Evolutionary conservation across 768 basidiomycete species (phyloP).

Genomic region (Trametes cingulata): DNA sequence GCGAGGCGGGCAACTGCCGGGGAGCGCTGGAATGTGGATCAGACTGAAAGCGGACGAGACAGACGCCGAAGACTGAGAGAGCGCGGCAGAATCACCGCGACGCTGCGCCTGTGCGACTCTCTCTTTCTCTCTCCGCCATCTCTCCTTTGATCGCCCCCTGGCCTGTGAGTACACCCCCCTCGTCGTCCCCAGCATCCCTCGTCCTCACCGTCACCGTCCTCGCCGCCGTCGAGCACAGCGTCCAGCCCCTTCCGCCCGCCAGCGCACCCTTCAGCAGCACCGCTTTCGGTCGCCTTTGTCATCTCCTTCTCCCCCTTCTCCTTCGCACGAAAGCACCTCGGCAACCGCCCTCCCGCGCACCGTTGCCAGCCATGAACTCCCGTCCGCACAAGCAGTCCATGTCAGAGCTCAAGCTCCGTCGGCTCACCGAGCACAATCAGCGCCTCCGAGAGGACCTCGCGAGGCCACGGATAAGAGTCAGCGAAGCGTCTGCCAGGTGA

Average conservation of each 20-base stretch:
- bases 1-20: slow-evolving; percentile 1
- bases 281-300: slow-evolving; percentile 7
- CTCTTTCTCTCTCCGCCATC: slow-evolving; percentile 10
- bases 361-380: slow-evolving; percentile 53
- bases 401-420: slow-evolving; percentile 95
- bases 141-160: slow-evolving; percentile 21
- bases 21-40: not conserved
- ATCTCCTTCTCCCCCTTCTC: not conserved
- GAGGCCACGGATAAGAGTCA: slow-evolving; percentile 86
- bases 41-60: not conserved
- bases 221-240: not conserved
- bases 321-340: slow-evolving; percentile 12
- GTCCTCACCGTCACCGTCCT: not conserved
- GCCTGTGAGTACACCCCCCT: slow-evolving; percentile 11
- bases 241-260: slow-evolving; percentile 12
- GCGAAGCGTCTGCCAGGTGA: slow-evolving; percentile 87
- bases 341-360: slow-evolving; percentile 8
- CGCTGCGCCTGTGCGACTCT: not conserved
- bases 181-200: not conserved
- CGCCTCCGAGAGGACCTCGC: slow-evolving; percentile 87
- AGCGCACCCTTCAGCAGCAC: slow-evolving; percentile 4
- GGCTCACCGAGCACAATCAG: slow-evolving; percentile 92
- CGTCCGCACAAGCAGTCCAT: slow-evolving; percentile 91
- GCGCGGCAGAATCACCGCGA: not conserved
- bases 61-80: not conserved